Evolutionary conservation across 2,329 filamentous ascomycete species (phyloP).

Genomic region (Colletotrichum lentis): DNA sequence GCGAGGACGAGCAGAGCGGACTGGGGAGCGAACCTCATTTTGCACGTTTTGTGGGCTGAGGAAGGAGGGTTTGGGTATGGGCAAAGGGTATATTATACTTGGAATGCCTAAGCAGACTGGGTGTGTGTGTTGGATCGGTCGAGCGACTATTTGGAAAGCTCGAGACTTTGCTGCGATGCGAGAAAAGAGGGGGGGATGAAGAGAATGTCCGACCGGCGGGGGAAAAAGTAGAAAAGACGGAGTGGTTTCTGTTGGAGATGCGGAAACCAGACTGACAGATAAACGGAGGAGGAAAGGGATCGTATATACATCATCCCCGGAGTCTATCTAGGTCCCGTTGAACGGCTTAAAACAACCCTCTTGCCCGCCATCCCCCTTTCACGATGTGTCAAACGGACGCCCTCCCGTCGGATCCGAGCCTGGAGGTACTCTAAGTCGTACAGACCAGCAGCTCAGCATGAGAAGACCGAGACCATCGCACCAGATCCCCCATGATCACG

Average conservation of each 20-base stretch:
- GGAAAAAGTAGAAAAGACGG: constrained; percentile 35
- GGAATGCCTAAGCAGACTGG: not conserved
- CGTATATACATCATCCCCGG: constrained; percentile 13
- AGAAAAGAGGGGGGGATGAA: not conserved
- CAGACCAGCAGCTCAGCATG: constrained; percentile 3
- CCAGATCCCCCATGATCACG: constrained; percentile 13
- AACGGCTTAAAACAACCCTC: not conserved
- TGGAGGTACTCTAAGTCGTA: not conserved
- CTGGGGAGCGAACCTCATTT: constrained; percentile 44
- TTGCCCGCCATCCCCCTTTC: not conserved
- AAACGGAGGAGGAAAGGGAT: not conserved
- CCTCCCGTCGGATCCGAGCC: constrained; percentile 10
- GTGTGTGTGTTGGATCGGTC: not conserved
- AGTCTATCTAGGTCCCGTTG: not conserved
- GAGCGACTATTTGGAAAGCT: not conserved
- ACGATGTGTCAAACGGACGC: constrained; percentile 19
- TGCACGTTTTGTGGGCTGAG: constrained; percentile 26
- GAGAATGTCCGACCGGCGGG: constrained; percentile 35
- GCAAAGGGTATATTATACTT: too few relatives aligned
- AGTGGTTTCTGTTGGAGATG: not conserved
- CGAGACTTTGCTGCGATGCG: not conserved
- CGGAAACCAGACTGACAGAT: not conserved
- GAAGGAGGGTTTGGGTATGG: not conserved
- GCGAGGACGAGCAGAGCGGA: constrained; percentile 43
- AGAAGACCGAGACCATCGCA: constrained; percentile 18